phyloP scores from a whole-genome alignment of 108 stramenopile genomes.

The Ochromonas danica region DNA sequence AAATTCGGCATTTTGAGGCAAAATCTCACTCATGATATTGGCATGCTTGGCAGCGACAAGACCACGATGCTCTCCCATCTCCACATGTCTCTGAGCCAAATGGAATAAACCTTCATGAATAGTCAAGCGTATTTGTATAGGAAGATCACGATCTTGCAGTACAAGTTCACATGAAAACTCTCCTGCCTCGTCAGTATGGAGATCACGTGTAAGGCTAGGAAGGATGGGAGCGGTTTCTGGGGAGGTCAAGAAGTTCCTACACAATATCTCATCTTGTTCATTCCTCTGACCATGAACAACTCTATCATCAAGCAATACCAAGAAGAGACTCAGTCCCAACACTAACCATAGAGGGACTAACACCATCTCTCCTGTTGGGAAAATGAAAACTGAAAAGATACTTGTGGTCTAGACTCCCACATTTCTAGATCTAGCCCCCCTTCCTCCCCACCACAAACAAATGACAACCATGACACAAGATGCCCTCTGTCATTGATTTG shows the following conservation, averaged over 20 bases:
- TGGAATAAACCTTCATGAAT: conserved; percentile 24
- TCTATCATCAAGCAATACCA: no score
- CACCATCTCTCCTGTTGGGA: no score
- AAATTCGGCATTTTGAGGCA: not conserved
- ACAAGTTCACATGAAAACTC: conserved; percentile 28
- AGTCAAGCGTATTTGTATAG: conserved; percentile 27
- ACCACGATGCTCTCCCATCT: conserved; percentile 16
- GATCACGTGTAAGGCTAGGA: not conserved
- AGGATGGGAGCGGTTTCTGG: conserved; percentile 2
- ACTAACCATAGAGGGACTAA: no score
- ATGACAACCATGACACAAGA: no score
- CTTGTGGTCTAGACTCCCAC: no score
- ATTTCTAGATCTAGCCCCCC: no score
- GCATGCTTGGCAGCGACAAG: not conserved
- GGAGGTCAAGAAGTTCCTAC: conserved; percentile 32
- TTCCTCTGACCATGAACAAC: no score
- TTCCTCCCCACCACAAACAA: no score
- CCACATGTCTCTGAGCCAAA: not conserved
- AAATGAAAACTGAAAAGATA: no score
- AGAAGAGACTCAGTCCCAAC: no score
- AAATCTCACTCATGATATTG: not conserved
- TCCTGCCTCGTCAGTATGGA: conserved; percentile 11
- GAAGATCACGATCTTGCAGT: conserved; percentile 25
- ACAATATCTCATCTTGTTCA: no score
- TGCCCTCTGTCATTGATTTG: no score